Base-by-base conservation (phyloP, 2,329 filamentous ascomycete genomes). In the Lanzia echinophila region DNA sequence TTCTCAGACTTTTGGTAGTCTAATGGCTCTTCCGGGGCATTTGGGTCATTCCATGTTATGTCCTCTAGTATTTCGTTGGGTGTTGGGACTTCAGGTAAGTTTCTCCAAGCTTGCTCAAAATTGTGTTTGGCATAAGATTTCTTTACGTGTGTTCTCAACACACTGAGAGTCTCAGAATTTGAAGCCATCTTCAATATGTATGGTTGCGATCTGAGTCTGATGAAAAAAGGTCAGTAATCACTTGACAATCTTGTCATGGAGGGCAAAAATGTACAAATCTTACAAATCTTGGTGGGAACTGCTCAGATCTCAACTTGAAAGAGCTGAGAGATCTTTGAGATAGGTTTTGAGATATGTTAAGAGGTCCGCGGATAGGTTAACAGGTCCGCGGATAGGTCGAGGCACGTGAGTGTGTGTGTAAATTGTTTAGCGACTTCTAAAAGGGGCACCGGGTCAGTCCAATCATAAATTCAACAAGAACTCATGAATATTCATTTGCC, bases 31-130 rank as follows among this genome's bases (percentile, higher is more conserved):
- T 58, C 46, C 2, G 28, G 28, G 12, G 10, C 38, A 31, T 38
- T 6, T 1, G 2, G 42, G 20, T 50, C 17, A 10, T 46, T n/a
- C 19, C 50, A 53, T 33, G 44, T 39, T 42, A 54, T 22, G 44
- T 54, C 52, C 19, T 50, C 4, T 39, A 79, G 67, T 7, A 87
- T 72, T 63, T 87, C 84, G 0, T 64, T 65, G 0, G 74, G 59
- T 0, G 70, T 73, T 0, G 84, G 83, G 1, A 86, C 64, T 53
- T 86, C 82, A 0, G 82, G 75, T 3, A 71, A 63, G 46, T 63
- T 61, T 42, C 64, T 61, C 73, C 73, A 75, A 33, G 33, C 15
- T 41, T 55, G 47, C 11, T 5, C 6, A 11, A 42, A 55, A 12
- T 51, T 55, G 2, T 41, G 34, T 17, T 7, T 47, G 10, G 33